A percentile compares a stretch with the other conserved stretches of the same genome.
These are phyloP conservation scores for Euphorbia schlechtendalii DNA, from an alignment of 441 rosid genomes.

Conservation along the genomic window DNA sequence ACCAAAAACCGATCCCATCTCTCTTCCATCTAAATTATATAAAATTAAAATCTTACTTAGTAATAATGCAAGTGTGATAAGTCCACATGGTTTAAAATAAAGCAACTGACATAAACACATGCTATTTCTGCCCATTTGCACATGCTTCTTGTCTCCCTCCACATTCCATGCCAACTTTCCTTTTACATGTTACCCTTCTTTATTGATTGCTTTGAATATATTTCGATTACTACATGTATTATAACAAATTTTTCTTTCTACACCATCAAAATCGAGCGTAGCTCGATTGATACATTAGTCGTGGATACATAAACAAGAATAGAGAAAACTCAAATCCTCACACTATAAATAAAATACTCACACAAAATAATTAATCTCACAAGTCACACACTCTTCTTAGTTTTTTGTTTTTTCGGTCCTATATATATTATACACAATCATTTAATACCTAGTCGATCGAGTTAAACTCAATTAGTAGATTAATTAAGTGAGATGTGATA, in stretches of 20 bases:
- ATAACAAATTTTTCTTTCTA: not conserved
- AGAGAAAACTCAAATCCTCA: not conserved
- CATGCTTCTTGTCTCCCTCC: constrained; percentile 31
- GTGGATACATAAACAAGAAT: not conserved
- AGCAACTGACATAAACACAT: constrained; percentile 31
- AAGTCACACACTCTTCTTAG: not conserved
- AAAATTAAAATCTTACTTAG: not conserved
- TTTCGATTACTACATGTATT: not conserved
- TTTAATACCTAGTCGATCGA: not conserved
- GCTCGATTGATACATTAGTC: not conserved
- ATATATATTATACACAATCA: not conserved
- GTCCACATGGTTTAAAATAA: constrained; percentile 32
- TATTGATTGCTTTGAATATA: too few relatives aligned
- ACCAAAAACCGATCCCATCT: too few relatives aligned
- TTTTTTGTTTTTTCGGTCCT: not conserved
- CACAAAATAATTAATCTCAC: not conserved
- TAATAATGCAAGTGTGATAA: constrained; percentile 18
- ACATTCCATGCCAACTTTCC: not conserved
- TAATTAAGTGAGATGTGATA: not conserved
- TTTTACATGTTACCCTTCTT: too few relatives aligned
- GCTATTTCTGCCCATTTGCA: constrained; percentile 30
- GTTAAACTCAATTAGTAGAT: constrained; percentile 2
- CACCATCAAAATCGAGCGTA: not conserved
- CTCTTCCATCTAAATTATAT: not conserved
- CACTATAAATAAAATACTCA: not conserved